Conservation (phyloP, 2,329 filamentous ascomycete species). For the Fusarium acutatum region DNA sequence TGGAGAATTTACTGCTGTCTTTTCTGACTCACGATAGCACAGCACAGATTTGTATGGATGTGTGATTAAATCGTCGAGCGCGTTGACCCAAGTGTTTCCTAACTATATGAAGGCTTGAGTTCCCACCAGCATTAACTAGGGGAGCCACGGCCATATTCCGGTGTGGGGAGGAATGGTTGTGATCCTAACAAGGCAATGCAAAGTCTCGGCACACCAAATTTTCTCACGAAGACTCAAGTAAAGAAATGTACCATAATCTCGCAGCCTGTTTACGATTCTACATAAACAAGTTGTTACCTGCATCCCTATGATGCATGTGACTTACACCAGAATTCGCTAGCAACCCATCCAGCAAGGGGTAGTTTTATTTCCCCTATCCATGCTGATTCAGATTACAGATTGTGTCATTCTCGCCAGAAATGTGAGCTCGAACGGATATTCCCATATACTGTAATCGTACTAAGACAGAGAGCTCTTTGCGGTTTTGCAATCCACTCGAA, state of each 20-base stretch:
- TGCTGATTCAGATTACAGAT: neutral
- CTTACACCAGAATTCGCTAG: neutral
- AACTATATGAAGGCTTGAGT: neutral
- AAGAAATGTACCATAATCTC: neutral
- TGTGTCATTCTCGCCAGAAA: neutral
- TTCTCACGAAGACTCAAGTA: neutral
- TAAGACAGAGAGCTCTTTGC: neutral
- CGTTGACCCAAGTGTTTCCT: neutral
- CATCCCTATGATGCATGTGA: neutral
- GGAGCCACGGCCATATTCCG: neutral
- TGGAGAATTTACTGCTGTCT: neutral
- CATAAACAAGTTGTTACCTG: neutral
- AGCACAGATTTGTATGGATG: neutral
- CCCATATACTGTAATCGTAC: neutral
- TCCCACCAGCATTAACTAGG: neutral
- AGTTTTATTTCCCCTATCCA: neutral
- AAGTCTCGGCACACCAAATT: neutral
- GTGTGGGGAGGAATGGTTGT: neutral
- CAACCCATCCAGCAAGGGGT: neutral
- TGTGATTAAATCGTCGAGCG: neutral
- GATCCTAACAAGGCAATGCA: neutral
- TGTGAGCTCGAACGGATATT: conserved; percentile 10
- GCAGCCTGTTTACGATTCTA: neutral
- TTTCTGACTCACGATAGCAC: neutral
- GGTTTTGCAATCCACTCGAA: neutral